A percentile compares a stretch with the other conserved stretches of the same genome.
Conservation (phyloP, 345 rosid species). For the Capsella bursapastoris region DNA sequence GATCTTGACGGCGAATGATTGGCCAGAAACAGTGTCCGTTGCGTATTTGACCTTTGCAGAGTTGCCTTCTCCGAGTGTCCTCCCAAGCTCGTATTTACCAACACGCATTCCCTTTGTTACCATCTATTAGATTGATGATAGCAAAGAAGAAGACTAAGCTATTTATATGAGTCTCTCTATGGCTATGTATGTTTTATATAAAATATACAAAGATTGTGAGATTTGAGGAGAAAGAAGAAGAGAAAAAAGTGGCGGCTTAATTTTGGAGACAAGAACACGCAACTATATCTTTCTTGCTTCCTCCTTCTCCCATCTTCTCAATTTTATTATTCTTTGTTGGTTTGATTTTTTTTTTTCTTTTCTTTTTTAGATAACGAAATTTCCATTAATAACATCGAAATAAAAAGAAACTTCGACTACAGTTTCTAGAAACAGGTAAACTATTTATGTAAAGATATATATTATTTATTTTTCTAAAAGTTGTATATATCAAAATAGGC, state of each 20-base stretch:
- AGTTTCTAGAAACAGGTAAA: not conserved
- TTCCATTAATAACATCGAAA: not conserved
- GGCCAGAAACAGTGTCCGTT: constrained; percentile 60
- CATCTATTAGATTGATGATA: constrained; percentile 28
- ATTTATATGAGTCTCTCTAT: not conserved
- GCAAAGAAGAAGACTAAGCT: not conserved
- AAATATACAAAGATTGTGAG: constrained; percentile 1
- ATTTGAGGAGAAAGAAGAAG: constrained; percentile 1
- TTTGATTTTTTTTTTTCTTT: not conserved
- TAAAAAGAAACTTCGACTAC: not conserved
- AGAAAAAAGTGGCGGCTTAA: constrained; percentile 3
- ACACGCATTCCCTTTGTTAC: constrained; percentile 61
- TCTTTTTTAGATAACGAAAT: not conserved
- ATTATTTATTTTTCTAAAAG: too few species aligned
- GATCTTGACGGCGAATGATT: constrained; percentile 78
- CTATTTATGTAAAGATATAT: not conserved
- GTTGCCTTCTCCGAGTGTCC: constrained; percentile 87
- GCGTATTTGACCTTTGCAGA: constrained; percentile 85
- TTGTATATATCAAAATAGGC: too few species aligned
- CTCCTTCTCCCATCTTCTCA: not conserved
- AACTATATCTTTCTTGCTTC: constrained; percentile 24
- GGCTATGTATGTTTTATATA: not conserved
- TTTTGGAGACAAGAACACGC: constrained; percentile 25
- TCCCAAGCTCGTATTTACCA: constrained; percentile 86
- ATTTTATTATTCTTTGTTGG: not conserved